phyloP scores from a whole-genome alignment of 768 basidiomycete species.

The Auriscalpium vulgare region DNA sequence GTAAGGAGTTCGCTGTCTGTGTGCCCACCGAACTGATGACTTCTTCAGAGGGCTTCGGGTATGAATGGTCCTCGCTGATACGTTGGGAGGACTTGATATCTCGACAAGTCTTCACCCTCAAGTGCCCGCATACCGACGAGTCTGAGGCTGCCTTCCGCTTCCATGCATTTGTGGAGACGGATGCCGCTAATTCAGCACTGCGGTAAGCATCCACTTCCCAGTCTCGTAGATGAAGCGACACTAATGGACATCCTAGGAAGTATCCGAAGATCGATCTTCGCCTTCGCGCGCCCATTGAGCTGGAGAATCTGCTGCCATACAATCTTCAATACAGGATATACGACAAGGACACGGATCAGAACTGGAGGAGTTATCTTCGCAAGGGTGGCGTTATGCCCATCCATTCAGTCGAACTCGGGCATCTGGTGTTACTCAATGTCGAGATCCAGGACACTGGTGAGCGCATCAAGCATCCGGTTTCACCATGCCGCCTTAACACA shows the following conservation, averaged over 20 bases:
- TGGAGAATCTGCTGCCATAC: slow-evolving; percentile 93
- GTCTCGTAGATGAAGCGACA: neutral
- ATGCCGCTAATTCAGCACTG: slow-evolving; percentile 36
- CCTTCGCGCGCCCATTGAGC: slow-evolving; percentile 86
- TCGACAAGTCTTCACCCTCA: slow-evolving; percentile 62
- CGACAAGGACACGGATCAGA: slow-evolving; percentile 90
- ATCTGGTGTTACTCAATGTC: slow-evolving; percentile 86
- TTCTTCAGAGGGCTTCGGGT: slow-evolving; percentile 83
- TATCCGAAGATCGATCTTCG: slow-evolving; percentile 81
- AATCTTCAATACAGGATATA: slow-evolving; percentile 95
- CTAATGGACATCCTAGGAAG: slow-evolving; percentile 37
- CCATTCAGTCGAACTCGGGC: slow-evolving; percentile 87
- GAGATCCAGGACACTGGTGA: slow-evolving; percentile 84
- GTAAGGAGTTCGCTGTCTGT: slow-evolving; percentile 39
- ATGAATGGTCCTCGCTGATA: slow-evolving; percentile 84
- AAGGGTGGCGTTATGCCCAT: slow-evolving; percentile 94
- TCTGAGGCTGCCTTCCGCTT: slow-evolving; percentile 89
- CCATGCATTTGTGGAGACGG: slow-evolving; percentile 83
- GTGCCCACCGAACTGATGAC: neutral
- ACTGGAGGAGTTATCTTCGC: slow-evolving; percentile 89
- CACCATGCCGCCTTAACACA: neutral
- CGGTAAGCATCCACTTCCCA: neutral
- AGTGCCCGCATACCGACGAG: slow-evolving; percentile 75
- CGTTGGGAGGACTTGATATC: slow-evolving; percentile 84
- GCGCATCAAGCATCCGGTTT: slow-evolving; percentile 10